phyloP scores from a whole-genome alignment of 139 green algal species.

The Pycnococcus provasolii region DNA sequence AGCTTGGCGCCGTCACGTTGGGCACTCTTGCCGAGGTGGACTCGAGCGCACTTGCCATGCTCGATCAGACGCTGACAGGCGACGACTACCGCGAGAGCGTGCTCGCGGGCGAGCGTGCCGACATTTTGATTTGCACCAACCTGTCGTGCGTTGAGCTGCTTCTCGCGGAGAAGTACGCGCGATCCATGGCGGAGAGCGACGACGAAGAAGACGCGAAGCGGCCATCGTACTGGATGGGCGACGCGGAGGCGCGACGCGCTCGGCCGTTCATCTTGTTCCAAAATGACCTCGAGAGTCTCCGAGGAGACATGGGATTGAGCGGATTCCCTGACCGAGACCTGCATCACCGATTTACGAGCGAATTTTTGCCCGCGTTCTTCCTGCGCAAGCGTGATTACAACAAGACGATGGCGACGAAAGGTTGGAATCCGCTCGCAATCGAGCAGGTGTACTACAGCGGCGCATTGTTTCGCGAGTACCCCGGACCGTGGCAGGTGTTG shows the following conservation, averaged over 20 bases:
- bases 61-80: not conserved
- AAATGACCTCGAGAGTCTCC: not conserved
- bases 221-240: not conserved
- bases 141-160: not conserved
- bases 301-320: not conserved
- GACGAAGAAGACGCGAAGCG: not conserved
- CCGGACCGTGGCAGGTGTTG: constrained; percentile 77
- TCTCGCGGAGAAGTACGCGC: not conserved
- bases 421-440: constrained; percentile 1
- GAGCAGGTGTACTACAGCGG: constrained; percentile 84
- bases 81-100: not conserved
- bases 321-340: constrained; percentile 30
- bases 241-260: too few species aligned
- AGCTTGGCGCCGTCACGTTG: not conserved
- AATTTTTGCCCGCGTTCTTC: constrained; percentile 74
- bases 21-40: not conserved
- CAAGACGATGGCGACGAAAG: constrained; percentile 47
- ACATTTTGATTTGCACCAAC: not conserved
- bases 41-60: not conserved
- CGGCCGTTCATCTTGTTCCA: too few species aligned
- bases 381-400: constrained; percentile 57
- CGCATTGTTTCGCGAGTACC: constrained; percentile 77
- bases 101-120: too few species aligned
- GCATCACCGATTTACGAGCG: constrained; percentile 66
- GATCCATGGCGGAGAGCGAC: not conserved